Base-by-base conservation (phyloP, 495 filamentous ascomycete species). In the Penicillium argentinense region DNA sequence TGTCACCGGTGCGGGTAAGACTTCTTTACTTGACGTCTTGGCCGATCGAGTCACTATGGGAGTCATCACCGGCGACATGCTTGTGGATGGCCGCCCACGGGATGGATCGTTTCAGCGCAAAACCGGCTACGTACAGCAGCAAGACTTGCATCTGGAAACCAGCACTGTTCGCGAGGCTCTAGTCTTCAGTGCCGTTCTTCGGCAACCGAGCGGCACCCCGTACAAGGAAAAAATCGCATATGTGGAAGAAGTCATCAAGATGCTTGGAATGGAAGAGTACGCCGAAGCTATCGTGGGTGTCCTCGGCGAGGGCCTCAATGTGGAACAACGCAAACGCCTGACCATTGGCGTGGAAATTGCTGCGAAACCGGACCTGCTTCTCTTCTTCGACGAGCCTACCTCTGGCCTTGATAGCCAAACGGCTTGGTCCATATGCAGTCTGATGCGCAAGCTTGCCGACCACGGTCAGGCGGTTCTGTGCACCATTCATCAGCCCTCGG, bases 401-500 rank as follows among this genome's bases (percentile, higher is more conserved):
- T 39, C 37, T 13, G 88, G 88, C 63, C 75, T 93, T 12, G 88
- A 93, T 79, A 40, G 34, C 47, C 52, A 55, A 34, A 55, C 42
- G 1, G 86, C 90, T 7, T 96, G 86, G 86, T 81, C 87, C 18
- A 93, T 95, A 54, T 74, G 87, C 33, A 70, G 80, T 43, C 77
- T 95, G 29, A 74, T 96, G 14, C 79, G 88, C 51, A 91, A 90
- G 60, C 74, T 96, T 26, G 88, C 90, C 37, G 83, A 88, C 65
- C 83, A 79, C 48, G 90, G 91, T 13, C 88, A 95, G 62, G 89
- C 91, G 13, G 84, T 96, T 56, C 80, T 96, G 4, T 93, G 87
- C 62, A 96, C 91, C 5, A 96, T 97, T 53, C 92, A 97, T 66
- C 92, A 97, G 62, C 91, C 91, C 2, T 91, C 86, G 0, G 89